Evolutionary conservation across 768 basidiomycete genomes (phyloP).

Genomic region (Chalciporus piperatus): DNA sequence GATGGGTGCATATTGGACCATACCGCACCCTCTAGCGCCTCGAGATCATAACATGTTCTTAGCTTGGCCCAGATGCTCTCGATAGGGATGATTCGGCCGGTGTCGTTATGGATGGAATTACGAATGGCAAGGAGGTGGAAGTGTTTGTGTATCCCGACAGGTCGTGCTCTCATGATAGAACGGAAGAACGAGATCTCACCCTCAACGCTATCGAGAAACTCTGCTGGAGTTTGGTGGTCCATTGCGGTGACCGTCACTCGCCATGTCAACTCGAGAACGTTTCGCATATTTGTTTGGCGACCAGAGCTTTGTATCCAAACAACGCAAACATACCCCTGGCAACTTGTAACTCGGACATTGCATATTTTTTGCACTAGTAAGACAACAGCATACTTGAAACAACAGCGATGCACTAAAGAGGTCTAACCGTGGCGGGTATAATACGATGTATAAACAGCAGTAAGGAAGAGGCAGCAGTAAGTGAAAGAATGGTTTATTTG

Average conservation of each 20-base stretch:
- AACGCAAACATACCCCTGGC: background rate
- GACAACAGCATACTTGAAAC: conserved; percentile 23
- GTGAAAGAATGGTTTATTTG: conserved; percentile 16
- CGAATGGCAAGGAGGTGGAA: conserved; percentile 79
- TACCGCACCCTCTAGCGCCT: conserved; percentile 66
- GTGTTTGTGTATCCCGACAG: conserved; percentile 79
- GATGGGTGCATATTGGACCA: background rate
- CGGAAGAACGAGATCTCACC: conserved; percentile 87
- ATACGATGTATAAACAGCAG: conserved; percentile 26
- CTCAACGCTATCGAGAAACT: conserved; percentile 67
- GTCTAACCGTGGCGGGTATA: conserved; percentile 24
- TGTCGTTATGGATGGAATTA: conserved; percentile 68
- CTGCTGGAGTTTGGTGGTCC: conserved; percentile 30
- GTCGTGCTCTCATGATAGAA: conserved; percentile 75
- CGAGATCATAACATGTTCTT: conserved; percentile 67
- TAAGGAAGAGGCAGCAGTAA: conserved; percentile 23
- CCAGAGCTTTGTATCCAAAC: conserved; percentile 11
- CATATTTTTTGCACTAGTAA: conserved; percentile 12
- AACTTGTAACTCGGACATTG: background rate
- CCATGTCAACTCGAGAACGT: background rate
- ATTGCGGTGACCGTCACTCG: conserved; percentile 7
- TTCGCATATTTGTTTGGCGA: conserved; percentile 22
- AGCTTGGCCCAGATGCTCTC: conserved; percentile 78
- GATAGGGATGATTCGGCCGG: conserved; percentile 54
- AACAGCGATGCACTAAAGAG: conserved; percentile 16